Base-by-base conservation (phyloP, 192 early-diverging fungal species). In the Kickxella alabastrina region DNA sequence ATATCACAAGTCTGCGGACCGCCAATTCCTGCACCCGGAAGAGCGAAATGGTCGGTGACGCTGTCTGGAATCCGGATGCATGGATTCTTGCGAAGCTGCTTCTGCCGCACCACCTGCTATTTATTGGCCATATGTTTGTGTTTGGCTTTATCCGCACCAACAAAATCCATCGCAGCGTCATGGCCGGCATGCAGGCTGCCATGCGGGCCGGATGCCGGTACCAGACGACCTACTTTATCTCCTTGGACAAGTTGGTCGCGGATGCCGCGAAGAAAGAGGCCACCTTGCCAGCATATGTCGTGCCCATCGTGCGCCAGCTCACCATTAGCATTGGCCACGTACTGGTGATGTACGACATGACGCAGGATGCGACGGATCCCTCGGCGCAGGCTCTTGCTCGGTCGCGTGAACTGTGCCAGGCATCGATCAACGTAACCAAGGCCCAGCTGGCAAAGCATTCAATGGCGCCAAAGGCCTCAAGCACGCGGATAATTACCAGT, bases 91-190 rank as follows among this genome's bases (percentile, higher is more conserved):
- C 41, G 4, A 32, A 35, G 4, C 13, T 57, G 23, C 48, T 71
- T 12, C 32, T 64, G 47, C 68, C 68, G 10, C 61, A 71, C 19
- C 68, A 71, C 21, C 49, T 71, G 1, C 39, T 71, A 14, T 36
- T 54, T 48, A 38, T 71, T 27, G 48, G 49, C 12, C 68, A 56
- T 12, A 46, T 54, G 22, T 63, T 44, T 45, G 18, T 49, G 27
- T 31, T 24, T 48, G 32, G 52, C 36, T 52, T 51, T 15, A 35
- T 64, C 17, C 28, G 25, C 0, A 46, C 27, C 19, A 6, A 17
- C 13, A 48, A 52, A 43, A 32, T 59, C 7, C 51, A 60, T 10
- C 34, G 14, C 1, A 39, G 32, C 29, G 61, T 71, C 15, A 3
- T 59, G 26, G 36, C 15, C 22, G 19, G 42, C 14, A 38, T 71